phyloP scores from a whole-genome alignment of 352 stramenopile species.

The Globisporangium takayamanum region DNA sequence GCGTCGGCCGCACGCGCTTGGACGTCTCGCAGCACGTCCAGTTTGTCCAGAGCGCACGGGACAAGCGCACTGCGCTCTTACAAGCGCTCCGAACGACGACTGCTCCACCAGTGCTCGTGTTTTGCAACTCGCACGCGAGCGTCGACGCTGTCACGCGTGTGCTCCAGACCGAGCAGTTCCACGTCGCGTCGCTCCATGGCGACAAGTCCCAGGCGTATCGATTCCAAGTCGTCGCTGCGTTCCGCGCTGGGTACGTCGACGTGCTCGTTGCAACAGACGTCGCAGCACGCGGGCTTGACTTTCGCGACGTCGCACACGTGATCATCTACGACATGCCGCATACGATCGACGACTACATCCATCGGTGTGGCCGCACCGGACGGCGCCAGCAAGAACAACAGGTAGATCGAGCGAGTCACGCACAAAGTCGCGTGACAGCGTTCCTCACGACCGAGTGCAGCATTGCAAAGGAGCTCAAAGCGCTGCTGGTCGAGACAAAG shows the following conservation, averaged over 20 bases:
- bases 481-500: constrained; percentile 33
- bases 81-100: constrained; percentile 63
- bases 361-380: constrained; percentile 82
- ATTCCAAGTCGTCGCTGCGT: constrained; percentile 36
- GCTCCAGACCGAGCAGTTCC: constrained; percentile 92
- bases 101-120: constrained; percentile 93
- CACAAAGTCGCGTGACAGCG: constrained; percentile 26
- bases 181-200: constrained; percentile 93
- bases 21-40: constrained; percentile 89
- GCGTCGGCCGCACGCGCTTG: constrained; percentile 35
- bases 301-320: constrained; percentile 78
- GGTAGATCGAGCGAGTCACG: not conserved
- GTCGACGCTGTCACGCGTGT: constrained; percentile 90
- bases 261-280: constrained; percentile 91
- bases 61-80: constrained; percentile 30
- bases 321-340: constrained; percentile 89
- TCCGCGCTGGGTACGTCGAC: constrained; percentile 46
- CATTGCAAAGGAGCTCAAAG: constrained; percentile 46
- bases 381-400: constrained; percentile 23
- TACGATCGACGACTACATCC: constrained; percentile 89
- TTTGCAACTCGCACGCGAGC: constrained; percentile 94
- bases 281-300: constrained; percentile 84
- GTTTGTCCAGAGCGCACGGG: constrained; percentile 43
- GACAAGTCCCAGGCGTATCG: constrained; percentile 75
- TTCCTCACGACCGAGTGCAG: constrained; percentile 52